phyloP scores from a whole-genome alignment of 371 early-diverging fungal genomes.

The Chytridium lagenaria region DNA sequence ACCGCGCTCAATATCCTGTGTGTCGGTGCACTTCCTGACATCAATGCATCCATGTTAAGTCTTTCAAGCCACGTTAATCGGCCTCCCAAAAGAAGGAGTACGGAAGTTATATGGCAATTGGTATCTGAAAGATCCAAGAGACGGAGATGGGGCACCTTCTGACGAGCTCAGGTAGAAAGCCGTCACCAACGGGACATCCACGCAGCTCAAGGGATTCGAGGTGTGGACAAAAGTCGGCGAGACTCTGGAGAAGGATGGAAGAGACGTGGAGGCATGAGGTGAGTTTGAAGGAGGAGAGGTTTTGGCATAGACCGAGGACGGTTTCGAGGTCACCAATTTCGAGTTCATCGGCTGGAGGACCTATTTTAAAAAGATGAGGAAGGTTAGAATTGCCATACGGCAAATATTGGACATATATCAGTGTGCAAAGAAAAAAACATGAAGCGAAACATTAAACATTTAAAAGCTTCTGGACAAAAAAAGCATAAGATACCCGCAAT shows the following conservation, averaged over 20 bases:
- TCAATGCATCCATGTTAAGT: constrained; percentile 20
- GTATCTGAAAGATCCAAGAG: constrained; percentile 28
- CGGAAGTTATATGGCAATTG: constrained; percentile 25
- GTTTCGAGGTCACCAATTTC: constrained; percentile 47
- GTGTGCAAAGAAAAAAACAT: neutral
- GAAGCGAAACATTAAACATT: neutral
- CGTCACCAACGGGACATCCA: constrained; percentile 40
- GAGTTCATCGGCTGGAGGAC: constrained; percentile 42
- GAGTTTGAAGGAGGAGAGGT: constrained; percentile 36
- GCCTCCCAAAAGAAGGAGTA: constrained; percentile 17
- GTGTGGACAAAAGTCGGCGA: constrained; percentile 33
- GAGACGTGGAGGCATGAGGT: constrained; percentile 41
- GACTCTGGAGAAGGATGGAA: constrained; percentile 43
- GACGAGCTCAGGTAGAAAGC: constrained; percentile 29
- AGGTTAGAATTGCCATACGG: too few species aligned
- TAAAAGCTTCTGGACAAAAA: neutral
- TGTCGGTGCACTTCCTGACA: constrained; percentile 2
- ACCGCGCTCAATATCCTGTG: neutral
- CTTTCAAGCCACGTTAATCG: constrained; percentile 23
- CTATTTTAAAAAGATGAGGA: too few species aligned
- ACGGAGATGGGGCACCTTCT: constrained; percentile 31
- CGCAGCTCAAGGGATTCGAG: constrained; percentile 26
- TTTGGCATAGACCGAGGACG: constrained; percentile 37
- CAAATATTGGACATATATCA: too few species aligned
- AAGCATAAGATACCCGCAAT: constrained; percentile 28